Conservation (phyloP, 2,329 filamentous ascomycete genomes). For the Colletotrichum sp. region DNA sequence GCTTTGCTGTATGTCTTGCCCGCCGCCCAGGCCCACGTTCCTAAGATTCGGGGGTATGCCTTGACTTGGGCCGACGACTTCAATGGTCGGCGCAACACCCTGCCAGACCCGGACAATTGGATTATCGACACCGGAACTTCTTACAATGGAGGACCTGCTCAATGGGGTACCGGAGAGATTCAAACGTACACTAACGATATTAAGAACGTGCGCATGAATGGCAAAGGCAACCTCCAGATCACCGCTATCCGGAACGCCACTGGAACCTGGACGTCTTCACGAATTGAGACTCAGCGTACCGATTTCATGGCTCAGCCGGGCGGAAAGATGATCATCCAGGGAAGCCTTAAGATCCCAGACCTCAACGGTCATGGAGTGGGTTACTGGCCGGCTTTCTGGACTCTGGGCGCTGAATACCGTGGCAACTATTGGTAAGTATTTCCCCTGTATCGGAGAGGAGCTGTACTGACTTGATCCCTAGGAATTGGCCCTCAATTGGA, state of each 20-base stretch:
- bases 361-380: constrained; percentile 30
- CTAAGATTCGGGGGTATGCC: background rate
- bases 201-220: constrained; percentile 43
- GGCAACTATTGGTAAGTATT: constrained; percentile 29
- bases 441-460: fast-evolving
- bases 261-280: constrained; percentile 46
- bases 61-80: background rate
- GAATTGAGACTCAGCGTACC: constrained; percentile 46
- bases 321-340: constrained; percentile 30
- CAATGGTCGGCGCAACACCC: background rate
- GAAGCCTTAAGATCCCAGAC: constrained; percentile 24
- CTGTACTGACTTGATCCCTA: fast-evolving
- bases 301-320: constrained; percentile 36
- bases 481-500: constrained; percentile 45
- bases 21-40: background rate
- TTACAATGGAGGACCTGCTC: constrained; percentile 46
- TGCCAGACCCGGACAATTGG: constrained; percentile 46
- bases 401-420: constrained; percentile 43
- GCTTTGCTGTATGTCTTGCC: background rate
- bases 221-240: constrained; percentile 17
- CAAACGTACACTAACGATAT: constrained; percentile 46
- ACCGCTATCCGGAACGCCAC: constrained; percentile 29
- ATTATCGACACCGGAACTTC: constrained; percentile 44
- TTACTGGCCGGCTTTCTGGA: constrained; percentile 54
- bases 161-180: constrained; percentile 55